Evolutionary conservation across 257 asterid genomes (phyloP).

Genomic region (Handroanthus guayacan): DNA sequence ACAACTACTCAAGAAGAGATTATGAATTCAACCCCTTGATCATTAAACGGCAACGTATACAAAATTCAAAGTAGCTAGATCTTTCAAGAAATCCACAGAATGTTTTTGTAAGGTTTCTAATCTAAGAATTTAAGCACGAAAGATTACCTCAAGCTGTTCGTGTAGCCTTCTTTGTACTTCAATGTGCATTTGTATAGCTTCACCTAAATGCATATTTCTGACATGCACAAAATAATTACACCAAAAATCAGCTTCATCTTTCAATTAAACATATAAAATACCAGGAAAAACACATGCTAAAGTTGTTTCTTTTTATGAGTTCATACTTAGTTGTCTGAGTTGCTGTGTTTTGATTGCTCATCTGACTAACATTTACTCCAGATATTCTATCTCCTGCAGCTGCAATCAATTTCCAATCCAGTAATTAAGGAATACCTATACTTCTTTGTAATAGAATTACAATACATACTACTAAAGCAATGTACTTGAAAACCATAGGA

Average conservation of each 20-base stretch:
- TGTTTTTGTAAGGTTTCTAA: too few relatives aligned
- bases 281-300: not conserved
- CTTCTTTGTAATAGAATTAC: not conserved
- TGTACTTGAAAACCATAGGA: slow-evolving; percentile 8
- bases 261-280: not conserved
- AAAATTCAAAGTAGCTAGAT: too few relatives aligned
- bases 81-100: too few relatives aligned
- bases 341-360: slow-evolving; percentile 50
- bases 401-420: slow-evolving; percentile 43
- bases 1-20: too few relatives aligned
- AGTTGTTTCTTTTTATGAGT: not conserved
- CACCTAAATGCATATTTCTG: slow-evolving; percentile 74
- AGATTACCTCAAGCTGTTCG: slow-evolving; percentile 82
- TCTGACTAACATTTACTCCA: slow-evolving; percentile 47
- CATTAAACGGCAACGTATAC: too few relatives aligned
- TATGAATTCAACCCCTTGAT: too few relatives aligned
- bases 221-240: slow-evolving; percentile 10
- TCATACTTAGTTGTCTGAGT: slow-evolving; percentile 63
- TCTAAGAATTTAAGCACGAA: not conserved
- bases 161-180: slow-evolving; percentile 76
- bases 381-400: slow-evolving; percentile 63
- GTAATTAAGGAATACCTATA: slow-evolving; percentile 22
- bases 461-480: slow-evolving; percentile 4
- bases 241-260: slow-evolving; percentile 18
- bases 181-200: slow-evolving; percentile 83